Evolutionary conservation across 495 filamentous ascomycete genomes (phyloP).

Genomic region (Jackrogersella multiformis): DNA sequence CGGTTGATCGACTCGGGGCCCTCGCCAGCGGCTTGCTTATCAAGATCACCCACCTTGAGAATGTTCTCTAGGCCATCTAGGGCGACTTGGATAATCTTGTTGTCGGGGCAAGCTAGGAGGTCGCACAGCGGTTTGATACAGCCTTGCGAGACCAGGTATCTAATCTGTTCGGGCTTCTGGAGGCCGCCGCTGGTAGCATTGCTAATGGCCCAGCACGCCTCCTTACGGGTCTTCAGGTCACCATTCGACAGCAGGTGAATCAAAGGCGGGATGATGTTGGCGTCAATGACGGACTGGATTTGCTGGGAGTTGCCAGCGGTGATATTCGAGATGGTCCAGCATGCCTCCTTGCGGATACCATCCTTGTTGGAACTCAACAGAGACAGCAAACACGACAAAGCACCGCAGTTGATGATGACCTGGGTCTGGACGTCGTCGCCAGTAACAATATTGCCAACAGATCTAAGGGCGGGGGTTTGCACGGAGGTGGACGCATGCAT

Average conservation of each 20-base stretch:
- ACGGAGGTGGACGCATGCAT: constrained; percentile 99
- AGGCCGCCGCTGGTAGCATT: constrained; percentile 98
- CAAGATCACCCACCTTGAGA: constrained; percentile 98
- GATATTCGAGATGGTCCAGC: constrained; percentile 99
- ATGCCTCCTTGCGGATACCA: constrained; percentile 98
- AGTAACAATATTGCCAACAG: constrained; percentile 98
- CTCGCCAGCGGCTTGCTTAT: constrained; percentile 84
- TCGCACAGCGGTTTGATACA: constrained; percentile 99
- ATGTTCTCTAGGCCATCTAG: constrained; percentile 99
- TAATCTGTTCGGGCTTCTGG: constrained; percentile 98
- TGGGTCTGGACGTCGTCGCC: constrained; percentile 99
- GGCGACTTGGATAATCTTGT: constrained; percentile 99
- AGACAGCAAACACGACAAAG: constrained; percentile 88
- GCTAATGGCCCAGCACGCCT: constrained; percentile 99
- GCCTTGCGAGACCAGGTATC: constrained; percentile 90
- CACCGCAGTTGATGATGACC: constrained; percentile 98
- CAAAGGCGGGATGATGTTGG: constrained; percentile 93
- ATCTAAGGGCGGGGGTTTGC: constrained; percentile 95
- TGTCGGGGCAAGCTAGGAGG: constrained; percentile 94
- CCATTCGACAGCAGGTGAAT: constrained; percentile 96
- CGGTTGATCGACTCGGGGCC: constrained; percentile 87
- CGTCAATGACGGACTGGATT: constrained; percentile 97
- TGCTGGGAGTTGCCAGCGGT: constrained; percentile 98
- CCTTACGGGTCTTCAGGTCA: constrained; percentile 99
- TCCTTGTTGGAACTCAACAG: constrained; percentile 97